Evolutionary conservation across 805 yeast genomes (phyloP), one percentile per base, ranked within the genome.

Genomic region (Myxozyma neotropica): DNA sequence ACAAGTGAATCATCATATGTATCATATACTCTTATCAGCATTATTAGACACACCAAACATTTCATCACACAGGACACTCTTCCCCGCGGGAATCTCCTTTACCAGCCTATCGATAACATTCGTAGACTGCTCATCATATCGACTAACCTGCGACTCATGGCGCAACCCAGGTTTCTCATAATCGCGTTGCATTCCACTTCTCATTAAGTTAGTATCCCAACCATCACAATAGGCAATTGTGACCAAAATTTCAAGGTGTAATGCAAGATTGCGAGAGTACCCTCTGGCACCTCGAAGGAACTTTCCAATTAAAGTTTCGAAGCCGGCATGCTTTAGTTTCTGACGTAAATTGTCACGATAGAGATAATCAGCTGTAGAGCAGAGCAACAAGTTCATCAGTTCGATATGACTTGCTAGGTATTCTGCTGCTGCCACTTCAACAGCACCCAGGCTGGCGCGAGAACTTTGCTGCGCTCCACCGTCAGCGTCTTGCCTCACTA

Each of bases 371-470:
- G 47, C 36, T 8, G 40, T 15, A 12, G 62, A 44, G 15, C 58
- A 39, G 19, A 61, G 29, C 7, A 55, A 13, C 19, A 55, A 36
- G 40, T 55, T 59, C 17, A 61, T 5, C 13, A 65, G 49, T 33
- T 57, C 59, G 29, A 64, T 43, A 29, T 65, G 67, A 12, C 21
- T 15, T 10, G 56, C 63, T 13, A 65, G 50, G 35, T 59, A 65
- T 33, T 65, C 63, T 12, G 51, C 21, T 13, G 63, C 59, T n/a
- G 48, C 55, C 21, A 49, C 15, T 35, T 61, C 65, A 21, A 45
- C 55, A 33, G 42, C 53, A 23, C 21, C n/a, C 10, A 48, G 5
- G 12, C 35, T 4, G n/a, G 33, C 21, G 7, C 43, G 43, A 24
- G 33, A 15, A 3, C 15, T 17, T 19, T 12, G 17, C 13, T 23